phyloP scores from a whole-genome alignment of 345 rosid genomes.

The Brassica rapa region DNA sequence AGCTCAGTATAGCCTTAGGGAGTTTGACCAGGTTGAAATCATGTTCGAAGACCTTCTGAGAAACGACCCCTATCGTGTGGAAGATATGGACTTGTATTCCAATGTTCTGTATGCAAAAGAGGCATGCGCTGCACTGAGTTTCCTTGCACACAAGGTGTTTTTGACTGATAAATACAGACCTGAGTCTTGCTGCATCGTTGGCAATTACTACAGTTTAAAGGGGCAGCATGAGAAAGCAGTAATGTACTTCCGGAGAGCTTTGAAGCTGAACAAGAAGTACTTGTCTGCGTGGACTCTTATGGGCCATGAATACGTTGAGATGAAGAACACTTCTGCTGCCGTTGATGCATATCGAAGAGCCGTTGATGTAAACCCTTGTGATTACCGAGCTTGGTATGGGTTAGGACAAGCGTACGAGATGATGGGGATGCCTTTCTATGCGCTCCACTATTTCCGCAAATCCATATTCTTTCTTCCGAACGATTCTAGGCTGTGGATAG shows the following conservation, averaged over 20 bases:
- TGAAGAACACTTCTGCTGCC: conserved; percentile 97
- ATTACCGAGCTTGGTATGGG: conserved; percentile 97
- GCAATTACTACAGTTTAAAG: conserved; percentile 94
- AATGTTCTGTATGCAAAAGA: conserved; percentile 95
- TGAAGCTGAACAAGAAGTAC: conserved; percentile 81
- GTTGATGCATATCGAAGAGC: conserved; percentile 94
- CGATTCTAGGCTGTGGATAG: conserved; percentile 96
- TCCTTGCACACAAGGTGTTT: conserved; percentile 88
- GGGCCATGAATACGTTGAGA: conserved; percentile 97
- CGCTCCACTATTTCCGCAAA: conserved; percentile 91
- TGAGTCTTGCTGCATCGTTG: conserved; percentile 95
- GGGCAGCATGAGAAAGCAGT: conserved; percentile 96
- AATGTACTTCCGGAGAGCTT: conserved; percentile 94
- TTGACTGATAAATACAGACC: conserved; percentile 91
- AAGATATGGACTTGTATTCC: conserved; percentile 97
- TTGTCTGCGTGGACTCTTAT: conserved; percentile 97
- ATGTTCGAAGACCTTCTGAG: conserved; percentile 87
- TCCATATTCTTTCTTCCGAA: conserved; percentile 86
- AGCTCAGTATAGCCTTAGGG: conserved; percentile 85
- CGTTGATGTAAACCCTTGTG: conserved; percentile 85
- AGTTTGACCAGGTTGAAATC: conserved; percentile 93
- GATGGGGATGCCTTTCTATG: conserved; percentile 92
- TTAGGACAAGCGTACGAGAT: conserved; percentile 96
- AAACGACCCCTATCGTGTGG: conserved; percentile 83
- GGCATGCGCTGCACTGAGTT: conserved; percentile 82